Percentiles rank a stretch among this genome's conserved stretches.
Conservation (phyloP, 2,329 filamentous ascomycete genomes). For the Didymella segeticola region DNA sequence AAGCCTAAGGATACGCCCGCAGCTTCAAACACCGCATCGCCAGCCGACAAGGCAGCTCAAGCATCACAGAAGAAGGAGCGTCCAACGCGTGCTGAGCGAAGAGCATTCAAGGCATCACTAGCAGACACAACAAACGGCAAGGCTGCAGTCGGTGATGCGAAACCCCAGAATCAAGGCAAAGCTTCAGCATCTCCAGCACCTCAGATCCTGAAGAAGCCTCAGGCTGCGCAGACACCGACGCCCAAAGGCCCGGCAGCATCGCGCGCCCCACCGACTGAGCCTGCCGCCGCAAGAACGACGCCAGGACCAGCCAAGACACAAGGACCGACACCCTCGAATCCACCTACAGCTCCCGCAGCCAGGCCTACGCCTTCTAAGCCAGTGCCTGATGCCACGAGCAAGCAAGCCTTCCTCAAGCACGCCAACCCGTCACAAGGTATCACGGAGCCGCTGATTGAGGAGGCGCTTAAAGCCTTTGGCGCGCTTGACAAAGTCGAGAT, state of each 20-base stretch:
- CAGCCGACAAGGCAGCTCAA: constrained; percentile 37
- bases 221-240: constrained; percentile 30
- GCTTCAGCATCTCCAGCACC: constrained; percentile 34
- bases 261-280: constrained; percentile 38
- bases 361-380: constrained; percentile 25
- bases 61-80: constrained; percentile 48
- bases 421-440: constrained; percentile 88
- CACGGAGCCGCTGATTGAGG: constrained; percentile 78
- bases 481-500: constrained; percentile 82
- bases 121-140: constrained; percentile 44
- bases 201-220: constrained; percentile 51
- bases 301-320: constrained; percentile 27
- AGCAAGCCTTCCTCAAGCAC: constrained; percentile 64
- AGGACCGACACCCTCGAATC: constrained; percentile 19
- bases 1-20: constrained; percentile 39
- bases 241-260: constrained; percentile 43
- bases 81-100: constrained; percentile 47
- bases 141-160: constrained; percentile 26
- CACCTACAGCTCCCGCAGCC: constrained; percentile 18
- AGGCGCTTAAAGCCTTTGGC: constrained; percentile 77
- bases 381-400: constrained; percentile 45
- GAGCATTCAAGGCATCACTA: constrained; percentile 47
- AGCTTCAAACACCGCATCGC: constrained; percentile 18
- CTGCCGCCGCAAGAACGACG: constrained; percentile 33
- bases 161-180: constrained; percentile 36